Percentiles rank a stretch among this genome's conserved stretches.
Evolutionary conservation across 495 filamentous ascomycete genomes (phyloP).

Genomic region (Talaromyces proteolyticus): DNA sequence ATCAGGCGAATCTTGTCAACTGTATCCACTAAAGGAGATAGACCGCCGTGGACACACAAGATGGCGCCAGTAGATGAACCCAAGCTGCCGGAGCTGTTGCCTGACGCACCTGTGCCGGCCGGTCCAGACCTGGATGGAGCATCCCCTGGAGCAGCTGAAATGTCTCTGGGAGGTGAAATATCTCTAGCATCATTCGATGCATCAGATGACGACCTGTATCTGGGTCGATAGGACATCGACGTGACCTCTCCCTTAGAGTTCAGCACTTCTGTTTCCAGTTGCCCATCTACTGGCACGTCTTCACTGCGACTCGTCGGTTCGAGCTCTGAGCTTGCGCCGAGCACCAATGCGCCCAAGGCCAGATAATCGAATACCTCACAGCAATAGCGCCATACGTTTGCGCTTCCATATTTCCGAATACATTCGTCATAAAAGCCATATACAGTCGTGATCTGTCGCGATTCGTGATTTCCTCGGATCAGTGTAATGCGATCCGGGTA

Average conservation of each 20-base stretch:
- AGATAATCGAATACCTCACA: slow-evolving; percentile 99
- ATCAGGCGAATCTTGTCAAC: slow-evolving; percentile 95
- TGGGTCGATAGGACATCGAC: slow-evolving; percentile 56
- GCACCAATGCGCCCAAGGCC: slow-evolving; percentile 87
- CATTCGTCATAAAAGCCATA: slow-evolving; percentile 99
- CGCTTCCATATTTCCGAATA: slow-evolving; percentile 91
- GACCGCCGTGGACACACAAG: slow-evolving; percentile 90
- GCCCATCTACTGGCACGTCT: slow-evolving; percentile 48
- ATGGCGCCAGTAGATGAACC: slow-evolving; percentile 71
- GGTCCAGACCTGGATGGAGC: slow-evolving; percentile 52
- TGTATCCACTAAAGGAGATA: slow-evolving; percentile 85
- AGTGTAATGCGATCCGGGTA: slow-evolving; percentile 97
- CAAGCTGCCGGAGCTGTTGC: slow-evolving; percentile 53
- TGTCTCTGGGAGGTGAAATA: slow-evolving; percentile 38
- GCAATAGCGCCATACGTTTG: slow-evolving; percentile 98
- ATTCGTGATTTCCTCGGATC: slow-evolving; percentile 96
- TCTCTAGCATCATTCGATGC: slow-evolving; percentile 28
- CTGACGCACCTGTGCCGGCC: slow-evolving; percentile 72
- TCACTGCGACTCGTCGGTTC: slow-evolving; percentile 42
- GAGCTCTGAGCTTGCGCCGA: slow-evolving; percentile 77
- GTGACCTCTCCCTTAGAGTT: slow-evolving; percentile 75
- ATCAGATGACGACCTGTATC: slow-evolving; percentile 27
- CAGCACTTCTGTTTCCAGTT: slow-evolving; percentile 87
- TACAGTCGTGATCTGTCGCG: slow-evolving; percentile 93
- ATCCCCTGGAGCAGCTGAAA: slow-evolving; percentile 36